Conservation (phyloP, 148 eudicot genomes). For the Camellia lanceoleosa region DNA sequence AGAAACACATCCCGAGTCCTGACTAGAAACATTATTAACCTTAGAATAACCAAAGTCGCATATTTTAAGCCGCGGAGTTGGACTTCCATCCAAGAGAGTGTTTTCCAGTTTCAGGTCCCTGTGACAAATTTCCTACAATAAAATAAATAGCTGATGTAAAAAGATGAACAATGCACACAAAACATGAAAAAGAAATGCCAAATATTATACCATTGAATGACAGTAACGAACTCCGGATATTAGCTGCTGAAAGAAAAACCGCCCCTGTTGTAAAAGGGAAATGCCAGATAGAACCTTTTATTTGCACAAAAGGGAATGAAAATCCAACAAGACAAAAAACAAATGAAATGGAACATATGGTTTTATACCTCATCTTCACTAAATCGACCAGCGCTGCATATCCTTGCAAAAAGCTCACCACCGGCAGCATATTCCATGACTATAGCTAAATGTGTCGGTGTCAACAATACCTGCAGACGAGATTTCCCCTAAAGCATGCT, state of each 20-base stretch:
- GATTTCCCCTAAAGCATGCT: neutral
- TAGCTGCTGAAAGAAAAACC: conserved; percentile 93
- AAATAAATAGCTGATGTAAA: neutral
- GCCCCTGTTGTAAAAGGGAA: conserved; percentile 43
- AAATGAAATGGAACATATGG: conserved; percentile 3
- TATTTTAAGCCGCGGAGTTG: conserved; percentile 78
- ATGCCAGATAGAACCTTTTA: conserved; percentile 1
- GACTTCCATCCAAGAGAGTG: conserved; percentile 90
- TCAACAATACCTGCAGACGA: conserved; percentile 37
- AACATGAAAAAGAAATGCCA: neutral
- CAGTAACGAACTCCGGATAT: conserved; percentile 93
- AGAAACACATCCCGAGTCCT: neutral
- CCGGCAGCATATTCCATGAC: conserved; percentile 72
- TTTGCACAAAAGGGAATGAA: neutral
- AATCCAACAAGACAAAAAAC: neutral
- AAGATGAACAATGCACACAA: neutral
- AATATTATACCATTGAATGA: conserved; percentile 63
- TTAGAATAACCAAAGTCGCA: conserved; percentile 97
- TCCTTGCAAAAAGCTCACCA: conserved; percentile 57
- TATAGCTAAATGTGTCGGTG: conserved; percentile 53
- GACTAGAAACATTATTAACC: conserved; percentile 29
- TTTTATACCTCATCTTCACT: conserved; percentile 59
- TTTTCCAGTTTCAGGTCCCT: conserved; percentile 92
- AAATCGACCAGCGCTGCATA: conserved; percentile 58
- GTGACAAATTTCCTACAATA: conserved; percentile 81